Evolutionary conservation across 2,329 filamentous ascomycete genomes (phyloP).

Genomic region (Apiospora kogelbergensis): DNA sequence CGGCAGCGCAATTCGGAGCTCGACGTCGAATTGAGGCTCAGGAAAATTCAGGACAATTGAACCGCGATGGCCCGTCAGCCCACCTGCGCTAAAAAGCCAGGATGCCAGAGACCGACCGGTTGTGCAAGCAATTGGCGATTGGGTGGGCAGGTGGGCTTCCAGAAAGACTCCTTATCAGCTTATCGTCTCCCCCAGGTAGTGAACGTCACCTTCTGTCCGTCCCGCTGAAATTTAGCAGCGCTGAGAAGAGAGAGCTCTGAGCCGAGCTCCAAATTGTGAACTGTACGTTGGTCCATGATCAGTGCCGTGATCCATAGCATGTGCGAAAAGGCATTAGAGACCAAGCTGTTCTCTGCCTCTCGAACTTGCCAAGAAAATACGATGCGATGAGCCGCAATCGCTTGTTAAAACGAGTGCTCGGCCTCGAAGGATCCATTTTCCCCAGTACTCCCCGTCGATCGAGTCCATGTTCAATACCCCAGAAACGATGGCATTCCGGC

Average conservation of each 20-base stretch:
- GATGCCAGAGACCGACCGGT: not conserved
- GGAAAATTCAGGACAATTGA: slow-evolving; percentile 1
- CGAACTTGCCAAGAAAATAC: not conserved
- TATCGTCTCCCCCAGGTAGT: not conserved
- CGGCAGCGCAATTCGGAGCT: slow-evolving; percentile 1
- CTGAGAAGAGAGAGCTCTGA: not conserved
- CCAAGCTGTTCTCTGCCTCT: not conserved
- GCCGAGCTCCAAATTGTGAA: not conserved
- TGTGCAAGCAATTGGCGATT: not conserved
- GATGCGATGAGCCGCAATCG: not conserved
- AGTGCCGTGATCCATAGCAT: not conserved
- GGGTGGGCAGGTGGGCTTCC: not conserved
- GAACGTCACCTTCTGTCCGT: not conserved
- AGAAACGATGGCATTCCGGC: not conserved
- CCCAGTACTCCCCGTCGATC: not conserved
- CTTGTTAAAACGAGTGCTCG: not conserved
- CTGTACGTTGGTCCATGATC: too few relatives aligned
- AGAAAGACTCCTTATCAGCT: not conserved
- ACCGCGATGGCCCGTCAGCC: not conserved
- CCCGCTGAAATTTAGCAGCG: not conserved
- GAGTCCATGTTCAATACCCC: not conserved
- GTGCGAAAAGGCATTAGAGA: not conserved
- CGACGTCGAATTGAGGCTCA: not conserved
- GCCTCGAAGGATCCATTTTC: not conserved
- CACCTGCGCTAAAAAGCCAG: not conserved